Evolutionary conservation across 2,329 filamentous ascomycete genomes (phyloP).

Genomic region (Gremmenia infestans): DNA sequence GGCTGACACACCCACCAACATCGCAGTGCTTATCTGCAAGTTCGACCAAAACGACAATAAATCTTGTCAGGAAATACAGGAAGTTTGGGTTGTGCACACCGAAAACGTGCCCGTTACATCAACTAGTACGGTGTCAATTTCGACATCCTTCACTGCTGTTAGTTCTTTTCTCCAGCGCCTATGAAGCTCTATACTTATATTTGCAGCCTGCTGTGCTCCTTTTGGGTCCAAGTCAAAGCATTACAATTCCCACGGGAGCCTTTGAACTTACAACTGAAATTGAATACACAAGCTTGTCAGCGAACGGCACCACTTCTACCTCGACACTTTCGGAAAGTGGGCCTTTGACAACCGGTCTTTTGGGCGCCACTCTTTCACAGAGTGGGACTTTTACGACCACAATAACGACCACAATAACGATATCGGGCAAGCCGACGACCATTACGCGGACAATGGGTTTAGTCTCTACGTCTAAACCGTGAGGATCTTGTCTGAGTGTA

Average conservation of each 20-base stretch:
- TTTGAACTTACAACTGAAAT: slow-evolving; percentile 14
- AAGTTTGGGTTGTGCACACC: slow-evolving; percentile 22
- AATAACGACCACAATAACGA: not conserved
- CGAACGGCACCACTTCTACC: slow-evolving; percentile 8
- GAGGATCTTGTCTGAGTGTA: not conserved
- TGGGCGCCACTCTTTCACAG: not conserved
- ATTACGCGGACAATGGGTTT: slow-evolving; percentile 4
- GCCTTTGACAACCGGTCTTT: not conserved
- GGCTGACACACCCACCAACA: slow-evolving; percentile 14
- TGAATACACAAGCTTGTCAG: slow-evolving; percentile 8
- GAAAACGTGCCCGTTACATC: slow-evolving; percentile 14
- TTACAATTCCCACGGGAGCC: slow-evolving; percentile 13
- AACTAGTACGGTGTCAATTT: slow-evolving; percentile 17
- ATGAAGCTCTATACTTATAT: not conserved
- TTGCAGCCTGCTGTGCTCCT: slow-evolving; percentile 15
- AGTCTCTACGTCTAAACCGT: not conserved
- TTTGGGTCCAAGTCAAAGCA: slow-evolving; percentile 12
- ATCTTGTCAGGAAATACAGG: slow-evolving; percentile 15
- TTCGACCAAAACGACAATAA: not conserved
- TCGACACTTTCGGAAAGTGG: slow-evolving; percentile 2
- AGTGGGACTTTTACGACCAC: not conserved
- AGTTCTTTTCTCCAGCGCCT: not conserved
- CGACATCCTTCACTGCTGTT: slow-evolving; percentile 19
- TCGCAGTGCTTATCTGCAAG: slow-evolving; percentile 19
- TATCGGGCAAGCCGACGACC: not conserved